phyloP scores from a whole-genome alignment of 208 protist species.

The Crithidia brevicula region DNA sequence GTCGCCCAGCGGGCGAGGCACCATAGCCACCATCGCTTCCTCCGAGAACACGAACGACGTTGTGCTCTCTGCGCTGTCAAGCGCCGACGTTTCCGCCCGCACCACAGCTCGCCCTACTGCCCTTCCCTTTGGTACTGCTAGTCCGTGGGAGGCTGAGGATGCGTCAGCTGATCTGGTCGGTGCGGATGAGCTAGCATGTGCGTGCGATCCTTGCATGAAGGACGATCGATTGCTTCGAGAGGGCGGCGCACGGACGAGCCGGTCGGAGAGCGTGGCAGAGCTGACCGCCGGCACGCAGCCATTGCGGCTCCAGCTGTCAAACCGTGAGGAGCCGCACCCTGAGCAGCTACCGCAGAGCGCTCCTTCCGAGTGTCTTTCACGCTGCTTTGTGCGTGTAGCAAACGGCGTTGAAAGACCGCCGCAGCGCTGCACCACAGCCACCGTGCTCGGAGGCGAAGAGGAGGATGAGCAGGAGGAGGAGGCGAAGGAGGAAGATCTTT shows the following conservation, averaged over 20 bases:
- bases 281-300: conserved; percentile 21
- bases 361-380: not conserved
- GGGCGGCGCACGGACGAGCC: no score
- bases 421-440: no score
- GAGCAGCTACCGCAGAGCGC: not conserved
- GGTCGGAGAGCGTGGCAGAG: conserved; percentile 10
- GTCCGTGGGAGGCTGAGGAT: no score
- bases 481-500: no score
- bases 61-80: not conserved
- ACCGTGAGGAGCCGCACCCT: not conserved
- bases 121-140: not conserved
- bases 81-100: conserved; percentile 18
- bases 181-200: no score
- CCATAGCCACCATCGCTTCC: not conserved
- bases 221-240: no score
- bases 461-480: not conserved
- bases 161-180: no score
- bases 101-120: conserved; percentile 18
- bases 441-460: not conserved
- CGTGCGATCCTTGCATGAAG: no score
- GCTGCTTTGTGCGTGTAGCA: no score
- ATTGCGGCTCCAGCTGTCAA: not conserved
- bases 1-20: not conserved
- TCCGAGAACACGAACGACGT: not conserved
- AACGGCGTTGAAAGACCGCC: no score